A percentile compares a stretch with the other conserved stretches of the same genome.
phyloP scores from a whole-genome alignment of 208 protist species.

The Trichomonas vaginalis region DNA sequence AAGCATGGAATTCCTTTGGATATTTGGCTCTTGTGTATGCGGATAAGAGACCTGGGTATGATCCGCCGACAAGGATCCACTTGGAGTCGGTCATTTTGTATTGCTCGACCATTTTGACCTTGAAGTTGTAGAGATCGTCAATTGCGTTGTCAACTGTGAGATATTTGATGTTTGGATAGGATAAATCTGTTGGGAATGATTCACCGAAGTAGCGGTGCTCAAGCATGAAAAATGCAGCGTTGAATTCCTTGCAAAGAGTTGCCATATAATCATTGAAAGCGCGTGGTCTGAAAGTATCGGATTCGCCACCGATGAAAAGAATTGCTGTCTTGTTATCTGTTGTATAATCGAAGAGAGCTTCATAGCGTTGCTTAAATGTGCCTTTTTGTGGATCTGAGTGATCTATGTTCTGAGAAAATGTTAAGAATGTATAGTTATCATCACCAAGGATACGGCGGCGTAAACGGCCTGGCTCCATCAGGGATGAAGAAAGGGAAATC shows the following conservation, averaged over 20 bases:
- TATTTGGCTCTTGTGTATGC: not conserved
- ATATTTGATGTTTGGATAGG: not conserved
- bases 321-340: not conserved
- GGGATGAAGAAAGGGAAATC: not conserved
- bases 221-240: not conserved
- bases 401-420: not conserved
- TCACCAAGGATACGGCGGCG: not conserved
- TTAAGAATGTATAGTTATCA: not conserved
- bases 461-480: not conserved
- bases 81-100: not conserved
- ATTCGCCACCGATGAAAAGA: not conserved
- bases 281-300: not conserved
- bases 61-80: not conserved
- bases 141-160: not conserved
- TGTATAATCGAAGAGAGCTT: not conserved
- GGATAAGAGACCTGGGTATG: not conserved
- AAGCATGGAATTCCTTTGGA: not conserved
- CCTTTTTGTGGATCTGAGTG: not conserved
- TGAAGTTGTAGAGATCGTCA: not conserved
- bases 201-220: not conserved
- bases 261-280: not conserved
- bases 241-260: not conserved
- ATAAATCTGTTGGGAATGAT: not conserved
- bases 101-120: too few relatives aligned
- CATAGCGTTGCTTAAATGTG: not conserved